Evolutionary conservation across 805 yeast genomes (phyloP).

Genomic region (Sugiyamaella mastotermitis): DNA sequence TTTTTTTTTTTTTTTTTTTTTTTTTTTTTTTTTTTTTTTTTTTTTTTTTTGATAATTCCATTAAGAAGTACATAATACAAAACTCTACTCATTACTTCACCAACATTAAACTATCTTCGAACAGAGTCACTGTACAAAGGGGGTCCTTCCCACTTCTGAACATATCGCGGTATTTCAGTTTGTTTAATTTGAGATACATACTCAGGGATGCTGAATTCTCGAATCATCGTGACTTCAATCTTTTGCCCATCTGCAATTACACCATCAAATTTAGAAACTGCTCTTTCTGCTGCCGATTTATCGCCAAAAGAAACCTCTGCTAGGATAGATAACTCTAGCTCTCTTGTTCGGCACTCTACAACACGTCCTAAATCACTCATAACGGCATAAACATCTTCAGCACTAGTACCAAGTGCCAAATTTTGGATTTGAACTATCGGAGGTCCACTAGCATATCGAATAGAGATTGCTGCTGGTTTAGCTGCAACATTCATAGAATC

Average conservation of each 20-base stretch:
- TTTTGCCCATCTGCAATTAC: conserved; percentile 45
- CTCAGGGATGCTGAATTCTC: conserved; percentile 16
- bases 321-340: conserved; percentile 13
- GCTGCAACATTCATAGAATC: no score
- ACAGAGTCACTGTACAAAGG: conserved; percentile 16
- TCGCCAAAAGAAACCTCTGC: conserved; percentile 27
- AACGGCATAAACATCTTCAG: conserved; percentile 26
- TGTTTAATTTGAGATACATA: conserved; percentile 1
- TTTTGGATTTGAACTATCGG: conserved; percentile 26
- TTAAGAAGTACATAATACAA: neutral
- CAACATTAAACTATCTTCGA: no score
- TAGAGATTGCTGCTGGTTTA: conserved; percentile 6
- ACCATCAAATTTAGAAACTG: conserved; percentile 33
- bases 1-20: no score
- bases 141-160: conserved; percentile 15
- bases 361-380: conserved; percentile 22
- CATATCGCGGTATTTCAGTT: neutral
- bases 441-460: conserved; percentile 19
- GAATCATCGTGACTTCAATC: conserved; percentile 30
- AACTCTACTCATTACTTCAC: neutral
- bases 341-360: conserved; percentile 17
- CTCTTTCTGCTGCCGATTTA: conserved; percentile 28
- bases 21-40: neutral
- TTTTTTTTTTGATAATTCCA: conserved; percentile 6
- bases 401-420: conserved; percentile 29